Base-by-base conservation (phyloP, 352 stramenopile species). In the Globisporangium apiculatum region DNA sequence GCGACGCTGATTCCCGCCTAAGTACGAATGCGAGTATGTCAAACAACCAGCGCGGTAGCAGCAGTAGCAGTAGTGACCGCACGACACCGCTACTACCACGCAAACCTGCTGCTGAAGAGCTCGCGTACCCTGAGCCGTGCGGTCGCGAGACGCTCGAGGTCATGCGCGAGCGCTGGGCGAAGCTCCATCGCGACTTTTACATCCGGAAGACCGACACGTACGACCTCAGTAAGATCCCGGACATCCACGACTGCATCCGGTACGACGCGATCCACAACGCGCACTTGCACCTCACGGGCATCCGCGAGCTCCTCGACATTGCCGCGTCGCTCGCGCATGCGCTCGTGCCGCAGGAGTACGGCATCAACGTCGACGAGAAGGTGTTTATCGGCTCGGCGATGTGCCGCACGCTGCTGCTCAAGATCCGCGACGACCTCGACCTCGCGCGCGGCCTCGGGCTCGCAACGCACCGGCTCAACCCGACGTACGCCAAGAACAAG, bases 201-300 rank as follows among this genome's bases (percentile, higher is more conserved):
- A 93, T 95, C 38, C 86, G 86, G 61, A 96, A 96, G 63, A 89
- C 68, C 11, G 83, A 95, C 58, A 92, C 79, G 3, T 98, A 98
- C 73, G 96, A 98, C 66, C 68, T 99, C 41, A 97, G 87, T 7
- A 91, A 98, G 63, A 97, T 99, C 54, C 97, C 98, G 7, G 97
- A 99, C 61, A 97, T 99, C 49, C 97, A 98, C 71, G 97, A 99
- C 72, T 98, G 97, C 72, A 95, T 98, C 53, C 89, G 96, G 24
- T 99, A 98, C 69, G 97, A 99, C 74, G 93, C 97, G 52, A 83
- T 99, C 17, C 98, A 99, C 72, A 99, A 99, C 68, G 80, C 87
- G 15, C 87, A 98, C 62, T 62, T 99, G 40, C 87, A 95, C 53
- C 68, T 99, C 10, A 89, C 86, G 12, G 96, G 89, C n/a, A 81